phyloP scores from a whole-genome alignment of 1,139 yeast genomes.

The Scheffersomyces segobiensis region DNA sequence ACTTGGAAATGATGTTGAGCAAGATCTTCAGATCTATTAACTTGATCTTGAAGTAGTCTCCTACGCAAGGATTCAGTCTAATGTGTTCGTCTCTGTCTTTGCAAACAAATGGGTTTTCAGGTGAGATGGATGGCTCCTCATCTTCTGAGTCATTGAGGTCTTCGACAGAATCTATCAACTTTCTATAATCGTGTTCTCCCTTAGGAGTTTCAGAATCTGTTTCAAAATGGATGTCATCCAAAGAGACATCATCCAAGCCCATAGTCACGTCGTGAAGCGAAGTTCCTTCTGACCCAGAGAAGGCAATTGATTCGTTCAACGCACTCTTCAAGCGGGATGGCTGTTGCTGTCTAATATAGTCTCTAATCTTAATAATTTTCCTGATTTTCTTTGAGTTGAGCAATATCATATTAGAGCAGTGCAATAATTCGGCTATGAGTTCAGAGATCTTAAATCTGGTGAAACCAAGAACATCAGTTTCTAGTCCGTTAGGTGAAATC shows the following conservation, averaged over 20 bases:
- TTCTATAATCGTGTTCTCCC: conserved; percentile 9
- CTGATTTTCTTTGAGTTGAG: conserved; percentile 42
- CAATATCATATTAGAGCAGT: conserved; percentile 51
- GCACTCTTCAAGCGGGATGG: conserved; percentile 33
- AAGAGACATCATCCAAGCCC: conserved; percentile 41
- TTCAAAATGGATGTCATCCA: conserved; percentile 31
- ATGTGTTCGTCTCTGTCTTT: conserved; percentile 33
- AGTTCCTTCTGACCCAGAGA: conserved; percentile 6
- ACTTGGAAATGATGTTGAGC: conserved; percentile 33
- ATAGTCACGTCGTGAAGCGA: conserved; percentile 31
- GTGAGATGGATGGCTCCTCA: conserved; percentile 47
- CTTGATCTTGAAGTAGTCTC: conserved; percentile 46
- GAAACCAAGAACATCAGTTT: conserved; percentile 33
- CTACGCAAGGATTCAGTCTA: conserved; percentile 40
- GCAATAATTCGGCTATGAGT: conserved; percentile 46
- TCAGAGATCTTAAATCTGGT: conserved; percentile 46
- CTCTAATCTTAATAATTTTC: conserved; percentile 36
- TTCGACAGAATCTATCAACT: conserved; percentile 17
- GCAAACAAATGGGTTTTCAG: conserved; percentile 51
- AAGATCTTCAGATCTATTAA: conserved; percentile 43
- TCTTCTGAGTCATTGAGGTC: conserved; percentile 42
- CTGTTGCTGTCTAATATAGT: conserved; percentile 35
- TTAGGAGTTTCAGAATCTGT: conserved; percentile 4
- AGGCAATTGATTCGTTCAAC: conserved; percentile 26
- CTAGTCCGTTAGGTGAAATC: conserved; percentile 22